A percentile compares a stretch with the other conserved stretches of the same genome.
Conservation (phyloP, 1,139 yeast species). For the Saccharomyces hybrid region DNA sequence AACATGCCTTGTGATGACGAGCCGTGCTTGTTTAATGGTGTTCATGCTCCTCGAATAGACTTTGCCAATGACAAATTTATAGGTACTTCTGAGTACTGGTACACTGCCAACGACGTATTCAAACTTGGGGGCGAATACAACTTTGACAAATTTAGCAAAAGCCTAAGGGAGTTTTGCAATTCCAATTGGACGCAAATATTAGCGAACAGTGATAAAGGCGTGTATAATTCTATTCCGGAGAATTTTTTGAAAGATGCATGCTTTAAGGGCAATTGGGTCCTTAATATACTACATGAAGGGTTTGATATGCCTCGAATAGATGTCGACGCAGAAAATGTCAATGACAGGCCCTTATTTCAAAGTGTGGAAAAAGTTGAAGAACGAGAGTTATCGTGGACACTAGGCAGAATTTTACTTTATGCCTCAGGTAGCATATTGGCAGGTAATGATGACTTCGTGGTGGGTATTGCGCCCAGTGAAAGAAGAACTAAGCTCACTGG, state of each 20-base stretch:
- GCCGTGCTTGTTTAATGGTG: conserved; percentile 75
- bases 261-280: conserved; percentile 77
- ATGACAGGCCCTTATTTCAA: conserved; percentile 47
- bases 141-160: conserved; percentile 49
- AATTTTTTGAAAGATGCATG: conserved; percentile 57
- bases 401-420: conserved; percentile 52
- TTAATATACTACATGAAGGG: conserved; percentile 71
- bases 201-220: conserved; percentile 43
- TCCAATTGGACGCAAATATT: conserved; percentile 52
- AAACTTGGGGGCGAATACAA: conserved; percentile 72
- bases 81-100: conserved; percentile 81
- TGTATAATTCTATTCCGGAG: conserved; percentile 33
- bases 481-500: conserved; percentile 33
- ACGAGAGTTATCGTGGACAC: conserved; percentile 58
- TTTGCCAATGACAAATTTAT: conserved; percentile 64
- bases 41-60: conserved; percentile 67
- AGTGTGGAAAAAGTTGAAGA: conserved; percentile 54
- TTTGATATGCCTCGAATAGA: conserved; percentile 57
- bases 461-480: conserved; percentile 48
- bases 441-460: conserved; percentile 20
- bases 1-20: conserved; percentile 64
- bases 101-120: conserved; percentile 74
- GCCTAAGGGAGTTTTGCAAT: conserved; percentile 58
- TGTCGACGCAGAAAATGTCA: conserved; percentile 32
- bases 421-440: conserved; percentile 47